A percentile compares a stretch with the other conserved stretches of the same genome.
These are phyloP conservation scores for sorghum (Sorghum bicolor) DNA, from an alignment of 176 grass and related monocot species.

Conservation along the genomic window DNA sequence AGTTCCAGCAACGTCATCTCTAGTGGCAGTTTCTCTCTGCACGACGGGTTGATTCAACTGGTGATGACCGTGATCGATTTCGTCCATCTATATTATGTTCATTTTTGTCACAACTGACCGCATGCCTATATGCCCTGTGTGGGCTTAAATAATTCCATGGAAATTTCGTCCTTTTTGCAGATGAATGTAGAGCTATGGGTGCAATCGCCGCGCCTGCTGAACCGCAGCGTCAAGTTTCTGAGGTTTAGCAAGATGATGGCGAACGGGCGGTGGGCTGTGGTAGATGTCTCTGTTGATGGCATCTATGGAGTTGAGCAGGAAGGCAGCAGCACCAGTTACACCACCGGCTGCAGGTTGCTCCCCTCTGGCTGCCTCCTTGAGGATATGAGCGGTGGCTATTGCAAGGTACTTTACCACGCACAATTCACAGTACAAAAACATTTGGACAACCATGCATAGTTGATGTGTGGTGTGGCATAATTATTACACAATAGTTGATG, in stretches of 20 bases:
- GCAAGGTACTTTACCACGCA: conserved; percentile 21
- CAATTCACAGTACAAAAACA: background rate
- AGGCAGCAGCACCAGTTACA: background rate
- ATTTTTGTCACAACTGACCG: no score
- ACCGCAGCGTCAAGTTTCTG: conserved; percentile 39
- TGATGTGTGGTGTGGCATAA: no score
- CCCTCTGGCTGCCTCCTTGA: conserved; percentile 24
- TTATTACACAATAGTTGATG: no score
- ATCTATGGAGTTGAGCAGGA: background rate
- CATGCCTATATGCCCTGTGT: background rate
- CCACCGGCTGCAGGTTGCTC: background rate
- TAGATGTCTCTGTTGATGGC: conserved; percentile 49
- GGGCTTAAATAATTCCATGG: background rate
- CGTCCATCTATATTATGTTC: background rate
- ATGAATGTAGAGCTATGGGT: conserved; percentile 43
- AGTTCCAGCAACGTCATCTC: background rate
- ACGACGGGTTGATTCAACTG: background rate
- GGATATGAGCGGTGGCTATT: conserved; percentile 31
- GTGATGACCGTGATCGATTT: background rate
- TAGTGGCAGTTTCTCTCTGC: background rate
- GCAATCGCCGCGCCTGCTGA: conserved; percentile 44
- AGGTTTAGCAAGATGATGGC: conserved; percentile 42
- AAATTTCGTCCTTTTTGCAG: background rate
- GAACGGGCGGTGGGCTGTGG: conserved; percentile 44
- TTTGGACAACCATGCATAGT: background rate